phyloP scores from a whole-genome alignment of 768 basidiomycete genomes.

The Rhodotorula toruloides region DNA sequence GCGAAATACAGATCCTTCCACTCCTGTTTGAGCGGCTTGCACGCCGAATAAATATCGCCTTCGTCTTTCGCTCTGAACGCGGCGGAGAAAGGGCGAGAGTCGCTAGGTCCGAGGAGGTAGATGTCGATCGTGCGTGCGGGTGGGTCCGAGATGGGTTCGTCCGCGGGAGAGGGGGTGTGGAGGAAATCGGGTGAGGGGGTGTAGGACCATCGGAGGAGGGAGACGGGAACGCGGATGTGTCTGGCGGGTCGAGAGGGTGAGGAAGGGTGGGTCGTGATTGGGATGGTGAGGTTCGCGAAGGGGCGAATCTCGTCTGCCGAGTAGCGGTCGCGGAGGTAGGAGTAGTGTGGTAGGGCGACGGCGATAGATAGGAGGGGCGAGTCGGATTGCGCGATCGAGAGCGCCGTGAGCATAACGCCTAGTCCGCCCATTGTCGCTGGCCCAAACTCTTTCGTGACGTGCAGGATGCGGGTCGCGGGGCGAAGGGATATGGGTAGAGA shows the following conservation, averaged over 20 bases:
- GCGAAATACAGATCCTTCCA: constrained; percentile 34
- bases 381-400: constrained; percentile 19
- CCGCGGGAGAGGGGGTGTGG: background rate
- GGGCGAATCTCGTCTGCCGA: background rate
- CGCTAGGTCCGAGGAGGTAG: constrained; percentile 20
- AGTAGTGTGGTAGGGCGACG: constrained; percentile 28
- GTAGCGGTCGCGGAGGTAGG: constrained; percentile 5
- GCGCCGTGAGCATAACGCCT: constrained; percentile 28
- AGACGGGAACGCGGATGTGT: constrained; percentile 2
- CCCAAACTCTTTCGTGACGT: constrained; percentile 31
- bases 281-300: constrained; percentile 9
- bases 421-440: constrained; percentile 32
- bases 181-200: constrained; percentile 8
- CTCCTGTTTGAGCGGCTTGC: constrained; percentile 29
- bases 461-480: constrained; percentile 14
- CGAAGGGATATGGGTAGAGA: background rate
- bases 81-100: constrained; percentile 8
- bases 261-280: background rate
- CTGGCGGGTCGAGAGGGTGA: background rate
- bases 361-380: constrained; percentile 13
- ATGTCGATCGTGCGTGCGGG: constrained; percentile 9
- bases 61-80: constrained; percentile 22
- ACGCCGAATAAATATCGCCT: constrained; percentile 28
- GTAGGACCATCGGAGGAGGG: constrained; percentile 19
- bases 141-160: background rate